Evolutionary conservation across 768 basidiomycete species (phyloP), one percentile per base, ranked within the genome.

Genomic region (Termitomyces sp.): DNA sequence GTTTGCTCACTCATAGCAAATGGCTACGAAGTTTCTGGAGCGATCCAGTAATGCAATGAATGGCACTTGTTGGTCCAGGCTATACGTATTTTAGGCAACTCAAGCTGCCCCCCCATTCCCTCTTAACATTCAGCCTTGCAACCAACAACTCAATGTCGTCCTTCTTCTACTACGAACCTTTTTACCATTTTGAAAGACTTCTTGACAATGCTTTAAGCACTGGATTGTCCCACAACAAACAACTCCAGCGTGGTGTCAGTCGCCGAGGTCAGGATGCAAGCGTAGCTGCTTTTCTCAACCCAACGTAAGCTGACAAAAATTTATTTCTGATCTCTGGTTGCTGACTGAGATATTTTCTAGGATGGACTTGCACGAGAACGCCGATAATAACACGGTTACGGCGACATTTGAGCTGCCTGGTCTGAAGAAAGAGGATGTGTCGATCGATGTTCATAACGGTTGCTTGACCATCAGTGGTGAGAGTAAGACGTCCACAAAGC

Each of bases 331-430:
- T 44, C 2, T 24, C 5, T 14, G 6, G 4, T 44, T 14, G 11
- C 13, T 44, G 22, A 43, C 6, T 43, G 0, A 20, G 3, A 43
- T 20, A 20, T 14, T 24, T 5, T 44, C 11, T 13, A 72, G 83
- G 60, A 77, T 84, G 72, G 75, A 85, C 58, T 54, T 84, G 4
- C 71, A 76, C 54, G 79, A 82, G 62, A 71, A 76, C 48, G 60
- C 70, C 11, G 72, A 76, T 1, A 62, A 65, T n/a, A 76, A 76
- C 59, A 59, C 62, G 22, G 74, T 83, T 41, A 80, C 76, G 1
- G 81, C 79, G 11, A 76, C 75, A 8, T 81, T 85, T 58, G 85
- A 84, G 63, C 66, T 82, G 1, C 82, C 84, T 10, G 82, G 83
- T 10, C 64, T 83, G 57, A 78, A 72, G 52, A 78, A 80, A 53